phyloP scores from a whole-genome alignment of 2,329 filamentous ascomycete species.

The Pseudogymnoascus sp. region DNA sequence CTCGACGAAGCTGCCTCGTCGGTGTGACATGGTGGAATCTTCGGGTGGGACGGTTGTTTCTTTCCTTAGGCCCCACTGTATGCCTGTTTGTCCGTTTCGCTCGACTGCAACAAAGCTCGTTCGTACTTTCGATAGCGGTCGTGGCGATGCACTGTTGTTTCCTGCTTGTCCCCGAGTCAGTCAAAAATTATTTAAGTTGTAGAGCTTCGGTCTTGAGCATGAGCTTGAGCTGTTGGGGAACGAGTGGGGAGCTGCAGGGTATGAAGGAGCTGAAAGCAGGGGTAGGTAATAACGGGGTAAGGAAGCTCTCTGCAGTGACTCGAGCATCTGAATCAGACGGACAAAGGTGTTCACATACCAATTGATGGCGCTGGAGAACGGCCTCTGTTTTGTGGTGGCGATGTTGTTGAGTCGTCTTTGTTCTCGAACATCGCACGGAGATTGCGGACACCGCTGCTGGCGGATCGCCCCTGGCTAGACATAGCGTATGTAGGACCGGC shows the following conservation, averaged over 20 bases:
- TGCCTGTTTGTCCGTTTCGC: conserved; percentile 34
- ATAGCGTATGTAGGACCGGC: conserved; percentile 5
- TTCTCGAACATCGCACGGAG: conserved; percentile 75
- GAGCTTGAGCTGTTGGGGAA: background rate
- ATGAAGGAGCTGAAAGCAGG: background rate
- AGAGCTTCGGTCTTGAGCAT: background rate
- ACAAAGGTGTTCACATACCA: background rate
- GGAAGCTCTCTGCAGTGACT: background rate
- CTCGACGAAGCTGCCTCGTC: conserved; percentile 24
- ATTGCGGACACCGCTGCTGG: conserved; percentile 41
- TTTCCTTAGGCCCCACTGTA: conserved; percentile 35
- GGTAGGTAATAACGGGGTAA: background rate
- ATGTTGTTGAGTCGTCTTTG: conserved; percentile 54
- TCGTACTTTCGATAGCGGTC: conserved; percentile 66
- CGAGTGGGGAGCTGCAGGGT: background rate
- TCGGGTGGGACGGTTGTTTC: conserved; percentile 18
- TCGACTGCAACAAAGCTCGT: conserved; percentile 70
- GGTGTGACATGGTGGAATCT: conserved; percentile 21
- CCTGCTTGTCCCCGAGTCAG: conserved; percentile 6
- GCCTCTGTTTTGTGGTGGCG: conserved; percentile 46
- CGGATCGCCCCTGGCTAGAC: conserved; percentile 29
- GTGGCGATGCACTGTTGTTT: conserved; percentile 38
- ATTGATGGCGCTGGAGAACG: conserved; percentile 48
- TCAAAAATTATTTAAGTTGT: background rate
- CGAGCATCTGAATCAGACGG: background rate